Conservation (phyloP, 495 filamentous ascomycete species). For the Xeromyces bisporus region DNA sequence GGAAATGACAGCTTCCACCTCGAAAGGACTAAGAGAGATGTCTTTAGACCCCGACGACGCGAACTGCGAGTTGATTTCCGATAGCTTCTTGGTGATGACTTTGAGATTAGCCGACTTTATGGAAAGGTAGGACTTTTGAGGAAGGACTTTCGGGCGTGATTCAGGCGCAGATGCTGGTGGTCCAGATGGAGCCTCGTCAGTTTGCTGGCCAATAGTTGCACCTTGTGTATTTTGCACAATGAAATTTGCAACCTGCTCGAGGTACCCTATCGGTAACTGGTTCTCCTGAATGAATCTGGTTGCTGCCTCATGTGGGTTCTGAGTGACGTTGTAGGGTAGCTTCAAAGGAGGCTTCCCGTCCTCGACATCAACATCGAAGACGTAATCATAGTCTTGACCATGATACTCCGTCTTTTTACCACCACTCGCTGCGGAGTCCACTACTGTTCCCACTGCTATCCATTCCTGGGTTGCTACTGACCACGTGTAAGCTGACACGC, state of each 20-base stretch:
- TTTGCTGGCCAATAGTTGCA: slow-evolving; percentile 50
- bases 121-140: slow-evolving; percentile 70
- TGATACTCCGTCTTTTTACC: slow-evolving; percentile 54
- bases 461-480: slow-evolving; percentile 49
- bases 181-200: slow-evolving; percentile 25
- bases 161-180: slow-evolving; percentile 15
- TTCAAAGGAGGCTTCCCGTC: slow-evolving; percentile 90
- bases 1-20: slow-evolving; percentile 38
- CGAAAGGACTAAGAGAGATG: slow-evolving; percentile 52
- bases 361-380: slow-evolving; percentile 96
- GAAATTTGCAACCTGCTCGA: slow-evolving; percentile 89
- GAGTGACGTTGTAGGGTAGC: slow-evolving; percentile 77
- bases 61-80: slow-evolving; percentile 51
- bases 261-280: slow-evolving; percentile 72
- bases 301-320: slow-evolving; percentile 87
- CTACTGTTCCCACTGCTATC: slow-evolving; percentile 83
- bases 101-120: slow-evolving; percentile 44
- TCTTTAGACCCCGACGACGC: slow-evolving; percentile 53
- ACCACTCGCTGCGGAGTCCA: slow-evolving; percentile 72
- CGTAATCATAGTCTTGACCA: slow-evolving; percentile 89
- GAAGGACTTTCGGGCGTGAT: slow-evolving; percentile 45
- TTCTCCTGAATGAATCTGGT: slow-evolving; percentile 85
- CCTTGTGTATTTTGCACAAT: slow-evolving; percentile 82
- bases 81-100: slow-evolving; percentile 56
- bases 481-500: slow-evolving; percentile 69